Base-by-base conservation (phyloP, 768 basidiomycete species). In the Gloeostereum incarnatum region DNA sequence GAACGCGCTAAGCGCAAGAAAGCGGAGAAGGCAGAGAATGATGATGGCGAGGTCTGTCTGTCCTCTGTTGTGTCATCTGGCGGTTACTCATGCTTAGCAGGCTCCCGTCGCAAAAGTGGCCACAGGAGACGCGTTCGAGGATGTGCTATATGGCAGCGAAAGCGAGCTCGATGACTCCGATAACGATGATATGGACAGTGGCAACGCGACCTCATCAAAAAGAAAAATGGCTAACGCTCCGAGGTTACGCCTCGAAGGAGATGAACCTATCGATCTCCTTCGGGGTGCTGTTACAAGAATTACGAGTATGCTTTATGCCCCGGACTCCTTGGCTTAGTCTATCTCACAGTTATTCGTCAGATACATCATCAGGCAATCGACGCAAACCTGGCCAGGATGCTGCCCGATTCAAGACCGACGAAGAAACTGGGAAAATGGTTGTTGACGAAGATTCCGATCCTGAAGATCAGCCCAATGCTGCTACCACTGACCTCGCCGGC, bases 61-160 rank as follows among this genome's bases (percentile, higher is more conserved):
- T 36, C 5, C 24, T 17, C 26, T 26, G 13, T 19, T 25, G 22
- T 31, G 24, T 16, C 36, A 34, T 38, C 24, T 48, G 17, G 49
- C 19, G 3, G 19, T 6, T 24, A 22, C 30, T 40, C n/a, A 48
- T 49, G 24, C 11, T 18, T 23, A 24, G 10, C 45, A 77, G 77
- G 59, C 49, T 35, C 62, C 63, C 33, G 60, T 59, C 20, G 51
- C 52, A 13, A 78, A 78, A 52, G 66, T 66, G 13, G 65, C 67
- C 4, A 68, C 75, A 24, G 88, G 90, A 11, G 85, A 92, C 54
- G 92, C 93, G 0, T 99, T 98, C 46, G 93, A 99, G 55, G 93
- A 99, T 52, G 89, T 97, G 0, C 65, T 99, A 19, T 98, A 98
- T 55, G 93, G 92, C 29, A 94, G 90, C 52, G 96, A 98, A 53